Percentiles rank a stretch among this genome's conserved stretches.
Conservation (phyloP, 768 basidiomycete species). For the Tremella yokohamensis region DNA sequence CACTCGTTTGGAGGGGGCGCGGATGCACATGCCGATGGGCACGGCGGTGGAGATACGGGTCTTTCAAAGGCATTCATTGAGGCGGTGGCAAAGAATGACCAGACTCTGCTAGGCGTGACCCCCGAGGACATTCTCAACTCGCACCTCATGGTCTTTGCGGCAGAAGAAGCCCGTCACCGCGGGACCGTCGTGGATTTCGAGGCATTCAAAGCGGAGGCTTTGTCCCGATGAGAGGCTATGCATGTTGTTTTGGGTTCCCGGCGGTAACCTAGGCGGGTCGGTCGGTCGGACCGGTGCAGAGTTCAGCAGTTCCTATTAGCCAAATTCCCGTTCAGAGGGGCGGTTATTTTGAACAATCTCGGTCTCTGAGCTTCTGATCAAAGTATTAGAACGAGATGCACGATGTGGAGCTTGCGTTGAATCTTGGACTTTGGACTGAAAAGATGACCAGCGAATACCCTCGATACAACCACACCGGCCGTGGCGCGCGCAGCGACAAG, state of each 20-base stretch:
- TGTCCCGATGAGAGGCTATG: neutral
- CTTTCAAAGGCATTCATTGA: slow-evolving; percentile 69
- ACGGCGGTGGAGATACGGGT: slow-evolving; percentile 78
- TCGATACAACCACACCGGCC: no score
- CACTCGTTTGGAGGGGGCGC: slow-evolving; percentile 53
- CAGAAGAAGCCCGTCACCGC: slow-evolving; percentile 68
- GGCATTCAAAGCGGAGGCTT: slow-evolving; percentile 58
- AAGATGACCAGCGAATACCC: no score
- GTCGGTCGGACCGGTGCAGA: neutral
- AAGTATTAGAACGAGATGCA: no score
- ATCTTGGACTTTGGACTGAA: no score
- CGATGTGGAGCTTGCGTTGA: no score
- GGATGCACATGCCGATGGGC: slow-evolving; percentile 43
- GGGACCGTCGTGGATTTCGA: slow-evolving; percentile 67
- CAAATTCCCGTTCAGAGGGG: no score
- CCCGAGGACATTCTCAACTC: slow-evolving; percentile 66
- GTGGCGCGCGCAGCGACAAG: no score
- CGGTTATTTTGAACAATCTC: no score
- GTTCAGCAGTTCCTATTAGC: neutral
- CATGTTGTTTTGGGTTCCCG: neutral
- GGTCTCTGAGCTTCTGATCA: no score
- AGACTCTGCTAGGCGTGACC: slow-evolving; percentile 63
- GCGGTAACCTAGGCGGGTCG: slow-evolving; percentile 3
- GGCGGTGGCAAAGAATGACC: slow-evolving; percentile 65
- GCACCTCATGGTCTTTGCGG: slow-evolving; percentile 81